phyloP scores from a whole-genome alignment of 164 flowering plant genomes.

The Taxillus chinensis region DNA sequence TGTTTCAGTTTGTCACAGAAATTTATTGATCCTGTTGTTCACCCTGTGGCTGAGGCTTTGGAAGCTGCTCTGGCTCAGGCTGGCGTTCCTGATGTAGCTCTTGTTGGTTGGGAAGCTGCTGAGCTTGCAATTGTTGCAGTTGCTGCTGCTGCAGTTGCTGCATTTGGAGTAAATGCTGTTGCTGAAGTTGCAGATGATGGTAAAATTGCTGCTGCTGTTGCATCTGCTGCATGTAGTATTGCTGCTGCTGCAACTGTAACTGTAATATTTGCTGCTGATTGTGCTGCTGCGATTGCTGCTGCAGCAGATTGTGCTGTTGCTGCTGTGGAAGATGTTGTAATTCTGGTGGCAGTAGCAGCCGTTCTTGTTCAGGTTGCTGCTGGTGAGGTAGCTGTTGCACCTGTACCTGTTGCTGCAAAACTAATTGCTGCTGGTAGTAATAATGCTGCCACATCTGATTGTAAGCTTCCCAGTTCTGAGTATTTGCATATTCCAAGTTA shows the following conservation, averaged over 20 bases:
- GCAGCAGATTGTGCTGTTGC: not conserved
- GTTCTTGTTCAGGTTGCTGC: constrained; percentile 1
- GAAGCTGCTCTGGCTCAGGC: constrained; percentile 18
- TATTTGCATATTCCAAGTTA: constrained; percentile 23
- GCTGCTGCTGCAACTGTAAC: not conserved
- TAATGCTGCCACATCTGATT: constrained; percentile 66
- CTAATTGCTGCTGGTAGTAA: constrained; percentile 41
- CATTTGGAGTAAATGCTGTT: constrained; percentile 17
- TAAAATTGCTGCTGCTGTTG: not conserved
- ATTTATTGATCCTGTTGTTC: constrained; percentile 3
- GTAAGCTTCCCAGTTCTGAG: constrained; percentile 35
- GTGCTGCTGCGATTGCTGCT: not conserved
- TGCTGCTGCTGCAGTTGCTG: constrained; percentile 15
- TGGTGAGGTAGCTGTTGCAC: not conserved
- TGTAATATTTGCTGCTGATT: not conserved
- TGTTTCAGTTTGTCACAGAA: not conserved
- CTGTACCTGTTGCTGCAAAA: constrained; percentile 2
- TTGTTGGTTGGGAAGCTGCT: constrained; percentile 20
- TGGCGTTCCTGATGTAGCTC: constrained; percentile 12
- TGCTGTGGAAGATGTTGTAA: not conserved
- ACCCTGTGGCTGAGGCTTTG: constrained; percentile 11
- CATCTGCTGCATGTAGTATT: not conserved
- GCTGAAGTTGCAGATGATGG: constrained; percentile 6
- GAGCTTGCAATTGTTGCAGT: constrained; percentile 13
- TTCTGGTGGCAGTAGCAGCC: not conserved